Conservation (phyloP, 768 basidiomycete species). For the Boletus rubroflammeus region DNA sequence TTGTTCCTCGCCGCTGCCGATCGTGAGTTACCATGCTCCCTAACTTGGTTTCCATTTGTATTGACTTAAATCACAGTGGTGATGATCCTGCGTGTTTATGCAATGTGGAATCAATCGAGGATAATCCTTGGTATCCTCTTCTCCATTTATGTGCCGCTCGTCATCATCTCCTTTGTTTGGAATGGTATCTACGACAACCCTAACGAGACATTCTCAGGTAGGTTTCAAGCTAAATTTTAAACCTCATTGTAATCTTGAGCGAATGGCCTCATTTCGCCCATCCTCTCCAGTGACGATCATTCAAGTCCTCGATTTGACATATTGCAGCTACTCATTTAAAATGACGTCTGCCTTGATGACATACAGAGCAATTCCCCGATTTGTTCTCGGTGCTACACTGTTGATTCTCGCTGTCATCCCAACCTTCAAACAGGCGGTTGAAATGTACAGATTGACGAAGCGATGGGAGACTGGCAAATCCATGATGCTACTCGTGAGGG, state of each 20-base stretch:
- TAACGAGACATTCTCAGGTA: constrained; percentile 3
- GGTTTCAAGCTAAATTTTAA: neutral
- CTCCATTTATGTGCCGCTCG: neutral
- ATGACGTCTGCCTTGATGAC: neutral
- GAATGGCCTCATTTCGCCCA: no score
- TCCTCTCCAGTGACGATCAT: neutral
- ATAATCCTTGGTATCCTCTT: constrained; percentile 4
- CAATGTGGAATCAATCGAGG: constrained; percentile 15
- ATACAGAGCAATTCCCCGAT: constrained; percentile 7
- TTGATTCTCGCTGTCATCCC: constrained; percentile 1
- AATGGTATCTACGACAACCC: neutral
- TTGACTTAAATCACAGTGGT: constrained; percentile 7
- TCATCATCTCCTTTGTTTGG: neutral
- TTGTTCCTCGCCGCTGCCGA: constrained; percentile 5
- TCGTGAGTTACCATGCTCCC: neutral
- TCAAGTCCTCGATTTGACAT: neutral
- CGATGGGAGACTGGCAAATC: constrained; percentile 2
- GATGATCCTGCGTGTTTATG: constrained; percentile 18
- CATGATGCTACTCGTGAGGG: constrained; percentile 4
- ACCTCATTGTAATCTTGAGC: no score
- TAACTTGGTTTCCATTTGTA: neutral
- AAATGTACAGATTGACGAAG: constrained; percentile 6
- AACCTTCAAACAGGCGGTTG: neutral
- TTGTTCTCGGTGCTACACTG: constrained; percentile 2
- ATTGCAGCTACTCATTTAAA: neutral